Evolutionary conservation across 345 rosid genomes (phyloP).

Genomic region (Firmiana major): DNA sequence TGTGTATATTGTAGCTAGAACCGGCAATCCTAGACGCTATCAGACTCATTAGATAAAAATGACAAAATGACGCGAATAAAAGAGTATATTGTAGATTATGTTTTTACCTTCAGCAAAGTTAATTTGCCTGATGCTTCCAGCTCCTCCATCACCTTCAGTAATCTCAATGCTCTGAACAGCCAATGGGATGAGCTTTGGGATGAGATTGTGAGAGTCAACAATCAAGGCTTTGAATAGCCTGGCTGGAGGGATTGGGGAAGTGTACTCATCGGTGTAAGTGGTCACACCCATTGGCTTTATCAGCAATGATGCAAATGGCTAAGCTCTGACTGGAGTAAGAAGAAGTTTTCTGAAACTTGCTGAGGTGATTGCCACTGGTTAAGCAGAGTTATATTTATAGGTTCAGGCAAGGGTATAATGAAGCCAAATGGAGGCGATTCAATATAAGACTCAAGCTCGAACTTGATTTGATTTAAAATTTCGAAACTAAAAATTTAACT

Average conservation of each 20-base stretch:
- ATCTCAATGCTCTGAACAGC: slow-evolving; percentile 24
- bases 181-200: slow-evolving; percentile 37
- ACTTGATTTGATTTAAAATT: too few species aligned
- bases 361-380: not conserved
- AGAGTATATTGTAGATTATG: not conserved
- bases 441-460: too few species aligned
- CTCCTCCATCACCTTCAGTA: slow-evolving; percentile 38
- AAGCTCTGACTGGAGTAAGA: not conserved
- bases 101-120: slow-evolving; percentile 33
- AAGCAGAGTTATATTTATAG: slow-evolving; percentile 11
- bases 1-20: too few species aligned
- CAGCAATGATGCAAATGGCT: not conserved
- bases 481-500: too few species aligned
- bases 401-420: not conserved
- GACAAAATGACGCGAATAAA: too few species aligned
- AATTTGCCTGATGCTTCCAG: slow-evolving; percentile 33
- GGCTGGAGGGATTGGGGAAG: slow-evolving; percentile 29
- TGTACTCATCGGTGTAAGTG: slow-evolving; percentile 14
- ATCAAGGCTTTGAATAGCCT: slow-evolving; percentile 38
- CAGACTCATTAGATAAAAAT: too few species aligned
- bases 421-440: too few species aligned
- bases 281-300: slow-evolving; percentile 18
- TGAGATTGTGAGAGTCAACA: slow-evolving; percentile 31
- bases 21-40: too few species aligned
- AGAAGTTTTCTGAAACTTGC: not conserved